Evolutionary conservation across 1,284 basidiomycete genomes (phyloP).

Genomic region (Boletus subluridellus): DNA sequence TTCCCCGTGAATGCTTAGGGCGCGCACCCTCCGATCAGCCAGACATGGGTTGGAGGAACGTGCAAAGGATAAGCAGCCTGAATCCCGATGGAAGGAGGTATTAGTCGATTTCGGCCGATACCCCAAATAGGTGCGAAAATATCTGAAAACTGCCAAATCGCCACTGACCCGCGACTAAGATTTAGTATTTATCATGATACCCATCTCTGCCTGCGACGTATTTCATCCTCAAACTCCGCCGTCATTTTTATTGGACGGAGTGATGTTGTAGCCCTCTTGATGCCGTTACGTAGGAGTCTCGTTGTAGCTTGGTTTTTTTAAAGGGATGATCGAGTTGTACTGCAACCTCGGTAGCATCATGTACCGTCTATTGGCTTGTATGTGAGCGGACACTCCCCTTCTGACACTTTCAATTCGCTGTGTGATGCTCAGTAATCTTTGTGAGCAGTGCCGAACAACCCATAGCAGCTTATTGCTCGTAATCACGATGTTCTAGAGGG

Average conservation of each 20-base stretch:
- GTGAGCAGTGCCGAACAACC: neutral
- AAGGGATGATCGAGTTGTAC: conserved; percentile 10
- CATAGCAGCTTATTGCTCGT: neutral
- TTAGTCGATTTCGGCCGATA: conserved; percentile 6
- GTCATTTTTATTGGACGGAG: conserved; percentile 1
- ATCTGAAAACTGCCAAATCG: neutral
- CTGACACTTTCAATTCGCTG: neutral
- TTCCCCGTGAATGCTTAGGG: conserved; percentile 63
- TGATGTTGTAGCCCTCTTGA: conserved; percentile 11
- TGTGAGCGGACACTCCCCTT: conserved; percentile 1
- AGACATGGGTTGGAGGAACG: conserved; percentile 28
- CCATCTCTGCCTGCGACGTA: conserved; percentile 11
- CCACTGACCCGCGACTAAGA: conserved; percentile 1
- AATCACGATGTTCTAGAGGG: neutral
- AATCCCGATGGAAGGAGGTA: conserved; percentile 24
- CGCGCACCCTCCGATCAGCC: conserved; percentile 15
- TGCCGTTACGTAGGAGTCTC: conserved; percentile 1
- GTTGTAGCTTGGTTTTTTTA: conserved; percentile 16
- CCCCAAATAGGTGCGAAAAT: conserved; percentile 12
- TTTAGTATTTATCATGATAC: conserved; percentile 19
- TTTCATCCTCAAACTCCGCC: neutral
- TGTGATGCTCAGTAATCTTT: neutral
- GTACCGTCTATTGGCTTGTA: conserved; percentile 9
- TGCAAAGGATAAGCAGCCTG: conserved; percentile 28
- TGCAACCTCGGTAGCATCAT: conserved; percentile 3